Evolutionary conservation across 352 stramenopile genomes (phyloP), one percentile per base, ranked within the genome.

Genomic region (Phytophthora tentaculata): DNA sequence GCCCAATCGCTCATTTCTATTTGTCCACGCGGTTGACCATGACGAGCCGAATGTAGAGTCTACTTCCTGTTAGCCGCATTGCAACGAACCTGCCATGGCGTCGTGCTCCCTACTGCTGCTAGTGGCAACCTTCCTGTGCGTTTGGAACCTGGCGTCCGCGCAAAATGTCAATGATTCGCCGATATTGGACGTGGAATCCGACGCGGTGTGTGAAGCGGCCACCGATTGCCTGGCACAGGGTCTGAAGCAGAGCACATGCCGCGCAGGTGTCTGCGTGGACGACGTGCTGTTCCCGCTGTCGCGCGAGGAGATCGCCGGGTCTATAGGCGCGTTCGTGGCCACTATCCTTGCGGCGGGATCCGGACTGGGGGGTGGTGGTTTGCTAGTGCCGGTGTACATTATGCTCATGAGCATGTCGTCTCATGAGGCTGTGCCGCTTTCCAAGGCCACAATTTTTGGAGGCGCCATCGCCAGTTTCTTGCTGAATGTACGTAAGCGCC

Each of bases 401-500:
- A 73, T 95, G 41, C 71, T 87, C 14, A 89, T 94, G 76, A 69
- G 71, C 12, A 69, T 92, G 44, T 90, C 81, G 26, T 91, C 87
- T 3, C 85, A 94, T 58, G 85, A 95, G 58, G 87, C 87, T 12
- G 89, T 95, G 48, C 87, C 87, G 60, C 66, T 95, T 44, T 94
- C 85, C 50, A 95, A 95, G 65, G 77, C 87, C 28, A 94, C 86
- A 20, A 95, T 95, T 69, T 92, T 95, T 48, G 87, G 87, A 23
- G 84, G 85, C 23, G 80, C 85, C 20, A 91, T 95, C 22, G 85
- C 87, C 48, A 91, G 79, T 60, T 91, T 93, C 44, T 53, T 95
- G 17, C 61, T 95, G 23, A 94, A 91, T 51, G 57, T 83, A 8
- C 66, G 78, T 24, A 88, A 88, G 48, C 79, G 69, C 22, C 87